Evolutionary conservation across 768 basidiomycete genomes (phyloP), one percentile per base, ranked within the genome.

Genomic region (Naganishia vishniacii): DNA sequence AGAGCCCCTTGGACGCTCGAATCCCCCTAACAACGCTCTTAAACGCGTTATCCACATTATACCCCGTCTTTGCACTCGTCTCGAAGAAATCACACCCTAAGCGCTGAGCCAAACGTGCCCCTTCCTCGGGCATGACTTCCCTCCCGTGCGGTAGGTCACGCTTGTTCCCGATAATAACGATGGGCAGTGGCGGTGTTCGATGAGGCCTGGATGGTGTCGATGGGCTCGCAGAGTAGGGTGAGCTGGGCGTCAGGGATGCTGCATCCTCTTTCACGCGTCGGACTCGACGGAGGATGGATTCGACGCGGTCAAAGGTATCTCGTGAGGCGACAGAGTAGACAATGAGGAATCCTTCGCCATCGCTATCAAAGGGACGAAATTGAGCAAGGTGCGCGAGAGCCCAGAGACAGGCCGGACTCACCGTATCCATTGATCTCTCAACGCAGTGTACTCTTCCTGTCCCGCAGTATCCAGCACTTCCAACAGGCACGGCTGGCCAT

Each of bases 351-450:
- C 91, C 92, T 80, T 94, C 91, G 67, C 93, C 93, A 78, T 97
- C 92, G 29, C 92, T 94, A 73, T 25, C 61, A 62, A 5, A 58
- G n/a, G 48, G 26, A 18, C 42, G 42, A 20, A 16, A 12, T 26
- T 25, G 6, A 40, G 25, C 16, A 2, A 29, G 32, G 7, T 59
- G 34, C 15, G 16, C 59, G 28, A 12, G 29, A 11, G 25, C 16
- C n/a, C n/a, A n/a, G 31, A 26, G n/a, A 25, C n/a, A 32, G 58
- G 41, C 67, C 26, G n/a, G 42, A 61, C 29, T 25, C 66, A 94
- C 92, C 92, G 86, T 71, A 95, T 91, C 92, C 92, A 97, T 78
- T 97, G 93, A 81, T 95, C 91, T 70, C 92, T 86, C 68, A 97
- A 82, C 53, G 93, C 92, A 56, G 91, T 91, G 71, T 94, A 97